A percentile compares a stretch with the other conserved stretches of the same genome.
Conservation (phyloP, 2,329 filamentous ascomycete species). For the Xylaria sp. region DNA sequence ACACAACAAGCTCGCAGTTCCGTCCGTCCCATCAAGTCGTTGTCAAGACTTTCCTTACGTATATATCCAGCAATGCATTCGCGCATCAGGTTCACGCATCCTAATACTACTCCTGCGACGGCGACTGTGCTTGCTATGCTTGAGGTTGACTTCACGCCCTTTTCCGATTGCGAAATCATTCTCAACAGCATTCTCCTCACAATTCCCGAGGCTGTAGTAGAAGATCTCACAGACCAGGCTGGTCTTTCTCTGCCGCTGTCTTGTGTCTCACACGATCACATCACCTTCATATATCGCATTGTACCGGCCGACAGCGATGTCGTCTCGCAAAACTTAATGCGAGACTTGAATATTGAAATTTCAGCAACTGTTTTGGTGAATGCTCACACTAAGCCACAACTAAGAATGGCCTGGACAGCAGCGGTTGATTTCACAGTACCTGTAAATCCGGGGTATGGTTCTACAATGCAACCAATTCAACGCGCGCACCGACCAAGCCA, state of each 20-base stretch:
- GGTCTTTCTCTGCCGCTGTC: constrained; percentile 66
- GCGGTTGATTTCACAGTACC: constrained; percentile 75
- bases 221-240: constrained; percentile 65
- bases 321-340: constrained; percentile 59
- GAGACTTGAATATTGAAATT: constrained; percentile 69
- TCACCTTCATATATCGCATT: constrained; percentile 79
- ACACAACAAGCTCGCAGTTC: constrained; percentile 69
- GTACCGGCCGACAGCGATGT: constrained; percentile 61
- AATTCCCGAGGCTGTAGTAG: constrained; percentile 68
- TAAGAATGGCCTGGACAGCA: constrained; percentile 75
- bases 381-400: constrained; percentile 65
- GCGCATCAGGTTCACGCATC: constrained; percentile 76
- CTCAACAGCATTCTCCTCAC: constrained; percentile 69
- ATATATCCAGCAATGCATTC: constrained; percentile 78
- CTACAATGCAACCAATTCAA: constrained; percentile 67
- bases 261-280: constrained; percentile 77
- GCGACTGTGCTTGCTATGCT: constrained; percentile 74
- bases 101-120: constrained; percentile 67
- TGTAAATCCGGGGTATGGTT: constrained; percentile 71
- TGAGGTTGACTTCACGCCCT: constrained; percentile 78
- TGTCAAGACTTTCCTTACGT: constrained; percentile 70
- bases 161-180: constrained; percentile 73
- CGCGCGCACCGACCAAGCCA: constrained; percentile 71
- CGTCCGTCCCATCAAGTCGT: constrained; percentile 71
- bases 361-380: constrained; percentile 67